A percentile compares a stretch with the other conserved stretches of the same genome.
Evolutionary conservation across 306 rosid genomes (phyloP).

Genomic region (Senna siamea): DNA sequence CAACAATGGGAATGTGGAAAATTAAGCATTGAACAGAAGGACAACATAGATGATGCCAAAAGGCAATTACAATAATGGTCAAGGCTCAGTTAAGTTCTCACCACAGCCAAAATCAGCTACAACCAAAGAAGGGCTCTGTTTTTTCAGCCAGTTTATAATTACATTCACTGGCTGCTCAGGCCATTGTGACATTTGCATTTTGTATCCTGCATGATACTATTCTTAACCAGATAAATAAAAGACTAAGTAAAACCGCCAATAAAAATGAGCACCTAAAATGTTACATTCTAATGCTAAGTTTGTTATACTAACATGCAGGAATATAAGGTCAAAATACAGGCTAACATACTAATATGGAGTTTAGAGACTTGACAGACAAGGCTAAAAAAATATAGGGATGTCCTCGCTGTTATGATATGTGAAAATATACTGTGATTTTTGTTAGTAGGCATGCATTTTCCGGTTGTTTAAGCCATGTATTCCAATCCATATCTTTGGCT

Average conservation of each 20-base stretch:
- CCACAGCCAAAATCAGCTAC: slow-evolving; percentile 99
- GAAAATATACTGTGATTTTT: background rate
- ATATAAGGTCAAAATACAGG: background rate
- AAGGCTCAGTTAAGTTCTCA: slow-evolving; percentile 44
- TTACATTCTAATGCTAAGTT: slow-evolving; percentile 2
- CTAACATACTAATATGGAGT: background rate
- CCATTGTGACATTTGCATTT: slow-evolving; percentile 90
- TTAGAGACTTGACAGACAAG: slow-evolving; percentile 1
- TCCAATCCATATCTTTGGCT: background rate
- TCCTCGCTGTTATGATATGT: background rate
- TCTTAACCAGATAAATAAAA: slow-evolving; percentile 49
- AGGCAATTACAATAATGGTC: background rate
- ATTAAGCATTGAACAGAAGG: slow-evolving; percentile 26
- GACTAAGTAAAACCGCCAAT: slow-evolving; percentile 34
- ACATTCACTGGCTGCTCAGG: slow-evolving; percentile 88
- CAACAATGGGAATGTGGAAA: slow-evolving; percentile 25
- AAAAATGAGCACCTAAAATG: slow-evolving; percentile 20
- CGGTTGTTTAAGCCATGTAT: background rate
- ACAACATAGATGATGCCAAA: background rate
- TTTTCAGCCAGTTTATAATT: slow-evolving; percentile 78
- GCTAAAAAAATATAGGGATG: background rate
- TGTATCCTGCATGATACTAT: slow-evolving; percentile 93
- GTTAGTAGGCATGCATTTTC: background rate
- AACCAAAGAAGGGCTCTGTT: slow-evolving; percentile 68
- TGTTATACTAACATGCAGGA: slow-evolving; percentile 7